Percentiles rank a stretch among this genome's conserved stretches.
Evolutionary conservation across 2,329 filamentous ascomycete species (phyloP).

Genomic region (Fusarium sp.): DNA sequence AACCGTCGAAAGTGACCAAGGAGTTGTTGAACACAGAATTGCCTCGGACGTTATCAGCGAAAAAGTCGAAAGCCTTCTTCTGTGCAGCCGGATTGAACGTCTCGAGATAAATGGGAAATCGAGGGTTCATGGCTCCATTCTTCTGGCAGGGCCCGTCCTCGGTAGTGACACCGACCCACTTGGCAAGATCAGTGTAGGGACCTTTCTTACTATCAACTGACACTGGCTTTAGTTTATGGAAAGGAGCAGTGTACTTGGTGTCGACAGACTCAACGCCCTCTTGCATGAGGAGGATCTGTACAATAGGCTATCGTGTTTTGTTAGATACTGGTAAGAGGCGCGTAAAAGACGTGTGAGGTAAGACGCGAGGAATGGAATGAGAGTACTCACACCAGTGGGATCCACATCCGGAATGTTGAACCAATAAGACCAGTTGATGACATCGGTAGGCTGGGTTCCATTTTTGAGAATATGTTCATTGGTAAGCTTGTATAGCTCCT

Average conservation of each 20-base stretch:
- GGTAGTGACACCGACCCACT: slow-evolving; percentile 33
- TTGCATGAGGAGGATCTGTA: slow-evolving; percentile 58
- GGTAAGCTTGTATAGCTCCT: slow-evolving; percentile 59
- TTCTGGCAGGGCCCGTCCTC: slow-evolving; percentile 36
- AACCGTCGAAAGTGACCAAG: slow-evolving; percentile 68
- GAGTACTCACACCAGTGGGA: slow-evolving; percentile 53
- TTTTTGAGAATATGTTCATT: slow-evolving; percentile 60
- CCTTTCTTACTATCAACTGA: slow-evolving; percentile 41
- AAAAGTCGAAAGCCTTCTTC: slow-evolving; percentile 29
- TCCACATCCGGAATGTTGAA: slow-evolving; percentile 56
- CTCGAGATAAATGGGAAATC: slow-evolving; percentile 42
- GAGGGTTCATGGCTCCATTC: slow-evolving; percentile 38
- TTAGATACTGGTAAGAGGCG: neutral
- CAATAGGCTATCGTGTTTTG: slow-evolving; percentile 51
- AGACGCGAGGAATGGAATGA: too few species aligned
- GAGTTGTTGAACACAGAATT: slow-evolving; percentile 30
- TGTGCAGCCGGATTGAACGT: slow-evolving; percentile 27
- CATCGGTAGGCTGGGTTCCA: slow-evolving; percentile 52
- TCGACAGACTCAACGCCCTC: slow-evolving; percentile 58
- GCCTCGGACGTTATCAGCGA: slow-evolving; percentile 15
- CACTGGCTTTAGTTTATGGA: slow-evolving; percentile 57
- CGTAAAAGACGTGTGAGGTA: too few species aligned
- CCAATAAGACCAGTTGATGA: slow-evolving; percentile 65
- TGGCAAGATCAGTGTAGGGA: slow-evolving; percentile 36
- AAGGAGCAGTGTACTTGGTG: slow-evolving; percentile 56